Base-by-base conservation (phyloP, 2,329 filamentous ascomycete genomes). In the Microthyrium microscopicum region DNA sequence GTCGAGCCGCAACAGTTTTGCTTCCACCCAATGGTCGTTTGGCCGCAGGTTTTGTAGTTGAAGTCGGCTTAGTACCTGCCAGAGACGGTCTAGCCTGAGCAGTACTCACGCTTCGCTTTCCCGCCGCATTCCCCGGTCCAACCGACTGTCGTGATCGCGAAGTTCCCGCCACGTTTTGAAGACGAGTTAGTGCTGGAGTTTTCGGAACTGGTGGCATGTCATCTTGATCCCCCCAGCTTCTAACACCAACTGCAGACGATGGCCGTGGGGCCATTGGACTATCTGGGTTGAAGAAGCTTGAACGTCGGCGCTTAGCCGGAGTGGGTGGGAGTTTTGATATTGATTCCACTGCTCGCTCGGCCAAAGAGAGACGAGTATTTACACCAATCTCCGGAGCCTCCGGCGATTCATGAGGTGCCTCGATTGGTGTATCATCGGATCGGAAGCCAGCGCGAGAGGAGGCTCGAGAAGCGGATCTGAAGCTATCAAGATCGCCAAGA, bases 301-400 rank as follows among this genome's bases (percentile, higher is more conserved):
- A 82, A 34, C 73, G 70, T 38, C 71, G 70, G 78, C 53, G 1
- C 70, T 70, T 39, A 15, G 41, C 41, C 4, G 85, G 84, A 1
- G 84, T 89, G 0, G 80, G 73, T 0, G 84, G 80, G 20, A 93
- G 60, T 29, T 73, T 70, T 3, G 83, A 68, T 5, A 94, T 59
- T 0, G 82, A 92, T 51, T 92, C 82, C 26, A 92, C 75, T 1
- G 85, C 91, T 37, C 87, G 66, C 45, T 94, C 85, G 1, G 78
- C 73, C 4, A 94, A 61, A 0, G 81, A 85, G 11, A 58, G 59
- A 9, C 61, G 49, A 4, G 56, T 46, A 15, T 22, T 16, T 34
- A 26, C 31, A n/a, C 33, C 12, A 11, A 36, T n/a, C 24, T 19
- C 12, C 16, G 29, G 30, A 20, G 30, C 25, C 12, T 16, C 17